phyloP scores from a whole-genome alignment of 495 filamentous ascomycete genomes.

The Tuber umbilicatum region DNA sequence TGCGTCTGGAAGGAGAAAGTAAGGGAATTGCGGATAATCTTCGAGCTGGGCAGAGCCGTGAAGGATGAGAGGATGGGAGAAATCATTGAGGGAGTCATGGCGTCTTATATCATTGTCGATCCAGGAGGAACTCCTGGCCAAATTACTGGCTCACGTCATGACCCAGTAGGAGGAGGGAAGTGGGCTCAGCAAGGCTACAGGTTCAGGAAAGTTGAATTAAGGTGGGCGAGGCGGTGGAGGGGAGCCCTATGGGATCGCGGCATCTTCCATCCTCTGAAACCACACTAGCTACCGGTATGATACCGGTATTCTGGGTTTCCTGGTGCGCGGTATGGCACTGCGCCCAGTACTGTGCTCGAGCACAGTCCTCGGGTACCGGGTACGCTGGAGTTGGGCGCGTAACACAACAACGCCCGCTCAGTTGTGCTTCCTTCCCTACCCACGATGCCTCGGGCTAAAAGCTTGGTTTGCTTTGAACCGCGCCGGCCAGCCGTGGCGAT shows the following conservation, averaged over 20 bases:
- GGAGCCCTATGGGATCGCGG: neutral
- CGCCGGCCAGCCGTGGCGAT: neutral
- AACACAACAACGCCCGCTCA: too few relatives aligned
- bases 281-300: neutral
- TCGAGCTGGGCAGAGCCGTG: neutral
- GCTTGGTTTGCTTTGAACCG: too few relatives aligned
- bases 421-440: neutral
- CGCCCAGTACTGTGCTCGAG: too few relatives aligned
- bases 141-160: neutral
- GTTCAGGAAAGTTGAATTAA: neutral
- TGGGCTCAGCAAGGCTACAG: neutral
- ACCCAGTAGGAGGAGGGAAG: neutral
- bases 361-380: too few relatives aligned
- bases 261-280: neutral
- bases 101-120: neutral
- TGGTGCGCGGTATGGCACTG: too few relatives aligned
- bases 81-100: neutral
- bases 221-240: neutral
- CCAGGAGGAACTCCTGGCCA: neutral
- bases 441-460: neutral
- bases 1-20: neutral
- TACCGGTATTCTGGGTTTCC: too few relatives aligned
- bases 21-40: neutral
- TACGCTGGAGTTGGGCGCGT: too few relatives aligned
- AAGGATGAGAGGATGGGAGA: neutral